Evolutionary conservation across 306 rosid species (phyloP).

Genomic region (Cicer pinnatifidum): DNA sequence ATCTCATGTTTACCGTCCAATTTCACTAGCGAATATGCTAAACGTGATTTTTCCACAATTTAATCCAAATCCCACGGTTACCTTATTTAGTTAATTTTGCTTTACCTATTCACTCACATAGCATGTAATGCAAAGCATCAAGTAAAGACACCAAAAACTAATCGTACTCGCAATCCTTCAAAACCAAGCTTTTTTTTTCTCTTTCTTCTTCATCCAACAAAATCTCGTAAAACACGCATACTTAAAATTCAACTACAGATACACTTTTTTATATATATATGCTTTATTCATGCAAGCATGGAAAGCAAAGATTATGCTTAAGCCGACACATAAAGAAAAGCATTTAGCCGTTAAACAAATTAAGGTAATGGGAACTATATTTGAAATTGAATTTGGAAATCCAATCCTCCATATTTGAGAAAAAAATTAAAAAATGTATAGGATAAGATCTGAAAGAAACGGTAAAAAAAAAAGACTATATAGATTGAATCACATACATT

Average conservation of each 20-base stretch:
- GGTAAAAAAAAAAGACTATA: background rate
- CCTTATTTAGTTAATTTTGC: background rate
- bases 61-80: background rate
- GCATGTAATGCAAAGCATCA: background rate
- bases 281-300: constrained; percentile 2
- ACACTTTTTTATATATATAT: background rate
- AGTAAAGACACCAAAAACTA: background rate
- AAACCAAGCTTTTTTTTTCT: background rate
- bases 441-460: background rate
- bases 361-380: background rate
- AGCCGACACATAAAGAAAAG: constrained; percentile 3
- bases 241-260: background rate
- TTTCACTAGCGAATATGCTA: too few relatives aligned
- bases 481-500: background rate
- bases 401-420: background rate
- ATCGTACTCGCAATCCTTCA: background rate
- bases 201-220: too few relatives aligned
- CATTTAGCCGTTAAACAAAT: background rate
- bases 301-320: constrained; percentile 23
- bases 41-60: too few relatives aligned
- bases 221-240: too few relatives aligned
- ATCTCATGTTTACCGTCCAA: too few relatives aligned
- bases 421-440: background rate
- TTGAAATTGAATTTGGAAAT: background rate
- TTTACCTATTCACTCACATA: background rate